A percentile compares a stretch with the other conserved stretches of the same genome.
These are phyloP conservation scores for Aspergillus tubingensis DNA, from an alignment of 2,329 filamentous ascomycete species.

Conservation along the genomic window DNA sequence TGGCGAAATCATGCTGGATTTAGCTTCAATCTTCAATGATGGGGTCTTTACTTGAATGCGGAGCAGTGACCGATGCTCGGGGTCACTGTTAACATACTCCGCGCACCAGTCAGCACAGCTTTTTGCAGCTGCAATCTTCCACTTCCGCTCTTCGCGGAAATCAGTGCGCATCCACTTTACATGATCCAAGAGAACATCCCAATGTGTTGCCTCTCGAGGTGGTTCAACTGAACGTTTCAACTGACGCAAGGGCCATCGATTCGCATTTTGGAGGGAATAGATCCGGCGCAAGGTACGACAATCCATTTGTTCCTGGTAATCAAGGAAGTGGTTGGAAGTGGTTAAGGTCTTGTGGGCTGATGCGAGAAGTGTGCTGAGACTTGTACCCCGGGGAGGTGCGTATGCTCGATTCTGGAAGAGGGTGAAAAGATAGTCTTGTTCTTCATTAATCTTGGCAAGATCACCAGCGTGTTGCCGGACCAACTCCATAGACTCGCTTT, in stretches of 20 bases:
- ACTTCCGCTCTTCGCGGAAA: conserved; percentile 89
- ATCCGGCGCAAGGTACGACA: conserved; percentile 83
- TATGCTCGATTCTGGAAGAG: conserved; percentile 63
- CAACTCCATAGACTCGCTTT: conserved; percentile 41
- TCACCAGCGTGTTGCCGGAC: conserved; percentile 49
- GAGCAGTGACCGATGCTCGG: conserved; percentile 65
- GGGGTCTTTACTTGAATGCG: conserved; percentile 60
- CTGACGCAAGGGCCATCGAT: conserved; percentile 91
- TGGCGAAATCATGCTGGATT: conserved; percentile 34
- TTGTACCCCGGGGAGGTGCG: conserved; percentile 54
- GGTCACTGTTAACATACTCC: conserved; percentile 70
- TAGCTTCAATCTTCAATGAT: conserved; percentile 30
- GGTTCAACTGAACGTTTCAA: conserved; percentile 83
- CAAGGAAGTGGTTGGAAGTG: conserved; percentile 79
- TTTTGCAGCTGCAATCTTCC: conserved; percentile 81
- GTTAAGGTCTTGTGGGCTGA: conserved; percentile 88
- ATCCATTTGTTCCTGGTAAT: conserved; percentile 82
- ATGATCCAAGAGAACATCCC: conserved; percentile 84
- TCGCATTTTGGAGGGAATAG: conserved; percentile 85
- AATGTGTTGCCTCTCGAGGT: conserved; percentile 72
- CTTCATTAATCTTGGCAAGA: conserved; percentile 47
- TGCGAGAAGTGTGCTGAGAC: conserved; percentile 70
- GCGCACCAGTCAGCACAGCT: conserved; percentile 81
- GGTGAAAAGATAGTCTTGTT: conserved; percentile 63
- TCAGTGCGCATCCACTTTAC: conserved; percentile 99